Conservation (phyloP, 768 basidiomycete genomes). For the Cyclocybe cylindracea region DNA sequence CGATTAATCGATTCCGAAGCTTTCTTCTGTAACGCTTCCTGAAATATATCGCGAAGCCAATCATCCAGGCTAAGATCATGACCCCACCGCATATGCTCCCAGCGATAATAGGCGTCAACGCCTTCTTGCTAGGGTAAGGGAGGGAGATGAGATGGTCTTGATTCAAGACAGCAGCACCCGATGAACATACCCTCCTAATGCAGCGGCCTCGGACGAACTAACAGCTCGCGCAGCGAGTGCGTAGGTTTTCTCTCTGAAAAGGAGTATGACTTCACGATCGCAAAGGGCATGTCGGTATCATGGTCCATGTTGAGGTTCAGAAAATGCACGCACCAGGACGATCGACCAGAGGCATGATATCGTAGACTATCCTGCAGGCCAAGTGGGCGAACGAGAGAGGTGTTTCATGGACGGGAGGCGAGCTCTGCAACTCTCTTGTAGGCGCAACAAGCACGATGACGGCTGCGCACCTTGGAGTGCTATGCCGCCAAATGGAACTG, state of each 20-base stretch:
- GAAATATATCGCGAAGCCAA: conserved; percentile 61
- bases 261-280: no score
- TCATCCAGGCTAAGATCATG: conserved; percentile 51
- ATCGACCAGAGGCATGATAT: no score
- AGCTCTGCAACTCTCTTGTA: no score
- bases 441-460: no score
- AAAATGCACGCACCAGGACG: no score
- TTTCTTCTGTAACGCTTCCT: conserved; percentile 51
- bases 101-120: conserved; percentile 62
- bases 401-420: no score
- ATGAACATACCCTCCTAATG: conserved; percentile 29
- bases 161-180: background rate
- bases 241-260: conserved; percentile 3
- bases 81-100: conserved; percentile 57
- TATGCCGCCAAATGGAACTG: no score
- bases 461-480: no score
- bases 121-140: conserved; percentile 41
- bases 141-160: background rate
- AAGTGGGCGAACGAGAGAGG: no score
- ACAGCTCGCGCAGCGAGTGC: conserved; percentile 22
- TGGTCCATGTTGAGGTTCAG: no score
- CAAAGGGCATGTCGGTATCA: no score
- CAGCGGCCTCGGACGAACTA: conserved; percentile 39
- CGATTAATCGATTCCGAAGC: conserved; percentile 41
- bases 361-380: no score